Conservation (phyloP, 164 flowering plant species). For the Umbilicus rupestris region DNA sequence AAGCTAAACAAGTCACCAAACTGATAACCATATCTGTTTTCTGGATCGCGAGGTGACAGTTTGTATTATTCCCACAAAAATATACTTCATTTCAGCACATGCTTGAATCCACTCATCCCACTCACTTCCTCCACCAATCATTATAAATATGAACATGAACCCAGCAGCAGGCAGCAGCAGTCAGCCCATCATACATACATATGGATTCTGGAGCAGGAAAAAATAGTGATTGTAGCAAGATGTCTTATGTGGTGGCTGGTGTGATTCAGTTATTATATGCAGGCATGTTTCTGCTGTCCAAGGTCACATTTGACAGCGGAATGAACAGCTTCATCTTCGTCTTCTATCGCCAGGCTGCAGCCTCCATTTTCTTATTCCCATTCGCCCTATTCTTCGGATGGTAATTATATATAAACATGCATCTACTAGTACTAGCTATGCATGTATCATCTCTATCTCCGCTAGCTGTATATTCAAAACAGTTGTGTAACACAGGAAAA, state of each 20-base stretch:
- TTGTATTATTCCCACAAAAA: no score
- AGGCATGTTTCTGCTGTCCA: conserved; percentile 46
- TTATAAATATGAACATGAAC: no score
- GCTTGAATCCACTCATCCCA: no score
- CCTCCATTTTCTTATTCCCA: conserved; percentile 41
- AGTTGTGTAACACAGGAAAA: conserved; percentile 32
- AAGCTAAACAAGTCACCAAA: no score
- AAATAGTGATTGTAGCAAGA: conserved; percentile 14
- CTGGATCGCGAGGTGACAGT: no score
- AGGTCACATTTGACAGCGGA: conserved; percentile 51
- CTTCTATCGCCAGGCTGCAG: conserved; percentile 56
- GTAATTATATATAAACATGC: conserved; percentile 16
- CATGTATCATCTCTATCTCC: not conserved
- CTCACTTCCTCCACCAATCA: no score
- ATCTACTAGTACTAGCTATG: not conserved
- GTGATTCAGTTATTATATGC: conserved; percentile 38
- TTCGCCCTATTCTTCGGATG: conserved; percentile 35
- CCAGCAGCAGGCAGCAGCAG: not conserved
- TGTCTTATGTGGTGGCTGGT: conserved; percentile 31
- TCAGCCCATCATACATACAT: not conserved
- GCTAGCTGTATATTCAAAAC: no score
- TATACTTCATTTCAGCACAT: no score
- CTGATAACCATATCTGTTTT: no score
- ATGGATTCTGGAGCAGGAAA: not conserved
- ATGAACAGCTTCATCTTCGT: conserved; percentile 49